Evolutionary conservation across 495 filamentous ascomycete species (phyloP).

Genomic region (Platismatia glauca): DNA sequence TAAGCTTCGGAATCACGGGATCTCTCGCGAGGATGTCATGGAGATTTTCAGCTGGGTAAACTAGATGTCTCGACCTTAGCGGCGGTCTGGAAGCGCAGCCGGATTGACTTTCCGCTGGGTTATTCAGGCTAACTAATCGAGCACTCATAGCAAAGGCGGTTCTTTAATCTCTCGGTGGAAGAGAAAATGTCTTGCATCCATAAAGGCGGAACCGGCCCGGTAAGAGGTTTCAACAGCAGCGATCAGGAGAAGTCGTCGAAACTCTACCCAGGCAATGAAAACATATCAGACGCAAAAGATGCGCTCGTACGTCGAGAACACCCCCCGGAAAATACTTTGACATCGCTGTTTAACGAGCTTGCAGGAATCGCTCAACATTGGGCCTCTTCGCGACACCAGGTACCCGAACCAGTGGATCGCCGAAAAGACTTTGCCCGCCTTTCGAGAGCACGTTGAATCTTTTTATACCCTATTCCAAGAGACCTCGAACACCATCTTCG

Average conservation of each 20-base stretch:
- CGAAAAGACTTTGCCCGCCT: no score
- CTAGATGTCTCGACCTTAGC: no score
- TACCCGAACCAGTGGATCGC: conserved; percentile 10
- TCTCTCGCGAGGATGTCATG: no score
- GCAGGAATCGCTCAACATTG: conserved; percentile 11
- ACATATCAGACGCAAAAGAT: conserved; percentile 6
- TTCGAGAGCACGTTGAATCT: conserved; percentile 9
- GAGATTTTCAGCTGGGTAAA: no score
- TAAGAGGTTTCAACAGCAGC: conserved; percentile 11
- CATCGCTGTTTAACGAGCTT: background rate
- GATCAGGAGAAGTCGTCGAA: conserved; percentile 8
- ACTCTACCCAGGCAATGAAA: conserved; percentile 3
- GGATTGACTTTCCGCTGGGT: no score
- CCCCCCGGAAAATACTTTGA: background rate
- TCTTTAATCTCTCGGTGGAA: conserved; percentile 12
- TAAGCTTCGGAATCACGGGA: no score
- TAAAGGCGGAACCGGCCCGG: conserved; percentile 1
- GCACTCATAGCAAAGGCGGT: conserved; percentile 3
- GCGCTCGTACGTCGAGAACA: conserved; percentile 6
- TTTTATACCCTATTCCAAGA: conserved; percentile 4
- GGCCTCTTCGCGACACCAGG: background rate
- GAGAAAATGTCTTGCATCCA: conserved; percentile 11
- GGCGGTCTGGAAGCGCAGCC: no score
- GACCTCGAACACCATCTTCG: conserved; percentile 5
- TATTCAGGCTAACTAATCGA: conserved; percentile 5